phyloP scores from a whole-genome alignment of 2,329 filamentous ascomycete species.

The Madurella fahalii region DNA sequence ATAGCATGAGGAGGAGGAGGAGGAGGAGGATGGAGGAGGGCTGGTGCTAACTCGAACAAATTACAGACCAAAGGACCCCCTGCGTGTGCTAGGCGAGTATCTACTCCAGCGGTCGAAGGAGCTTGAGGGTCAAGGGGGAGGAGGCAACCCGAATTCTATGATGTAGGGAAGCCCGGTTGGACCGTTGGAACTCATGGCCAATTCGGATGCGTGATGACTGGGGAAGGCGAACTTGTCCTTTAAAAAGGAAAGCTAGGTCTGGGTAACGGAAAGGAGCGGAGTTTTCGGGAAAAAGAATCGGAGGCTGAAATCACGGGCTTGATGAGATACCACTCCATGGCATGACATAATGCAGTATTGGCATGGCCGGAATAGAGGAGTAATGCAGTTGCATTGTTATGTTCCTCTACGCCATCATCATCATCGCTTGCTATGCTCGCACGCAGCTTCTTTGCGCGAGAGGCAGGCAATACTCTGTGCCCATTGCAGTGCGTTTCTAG shows the following conservation, averaged over 20 bases:
- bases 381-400: slow-evolving; percentile 11
- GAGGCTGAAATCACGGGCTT: neutral
- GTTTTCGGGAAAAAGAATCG: neutral
- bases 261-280: neutral
- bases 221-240: neutral
- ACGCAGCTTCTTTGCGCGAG: slow-evolving; percentile 4
- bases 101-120: slow-evolving; percentile 65
- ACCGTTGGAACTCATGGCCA: neutral
- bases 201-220: neutral
- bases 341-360: too few relatives aligned
- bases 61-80: slow-evolving; percentile 60
- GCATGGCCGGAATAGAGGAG: neutral
- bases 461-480: slow-evolving; percentile 9
- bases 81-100: slow-evolving; percentile 67
- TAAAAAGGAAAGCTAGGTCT: neutral
- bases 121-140: slow-evolving; percentile 42
- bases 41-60: slow-evolving; percentile 1
- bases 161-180: neutral
- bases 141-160: neutral
- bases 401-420: slow-evolving; percentile 5
- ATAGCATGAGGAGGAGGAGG: too few relatives aligned
- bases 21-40: neutral
- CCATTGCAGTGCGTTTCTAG: slow-evolving; percentile 20
- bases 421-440: slow-evolving; percentile 3
- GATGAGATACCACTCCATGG: slow-evolving; percentile 7